phyloP scores from a whole-genome alignment of 106 monocot genomes.

The Agapanthus africanus region DNA sequence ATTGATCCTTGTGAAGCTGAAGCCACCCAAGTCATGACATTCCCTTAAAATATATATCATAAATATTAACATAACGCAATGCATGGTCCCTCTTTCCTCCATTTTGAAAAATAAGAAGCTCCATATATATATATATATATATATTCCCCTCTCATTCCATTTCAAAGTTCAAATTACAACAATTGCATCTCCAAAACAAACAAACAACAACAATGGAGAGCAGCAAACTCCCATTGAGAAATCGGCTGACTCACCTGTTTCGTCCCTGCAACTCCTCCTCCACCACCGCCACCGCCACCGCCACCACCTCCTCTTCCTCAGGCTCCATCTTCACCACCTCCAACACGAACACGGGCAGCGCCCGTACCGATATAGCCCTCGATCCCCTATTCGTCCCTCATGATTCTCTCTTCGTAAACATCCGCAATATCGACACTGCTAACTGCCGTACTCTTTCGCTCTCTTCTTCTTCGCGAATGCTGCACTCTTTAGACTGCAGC shows the following conservation, averaged over 20 bases:
- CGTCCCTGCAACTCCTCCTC: not conserved
- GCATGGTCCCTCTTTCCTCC: no score
- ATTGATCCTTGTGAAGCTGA: no score
- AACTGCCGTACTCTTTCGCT: conserved; percentile 12
- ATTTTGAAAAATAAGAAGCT: no score
- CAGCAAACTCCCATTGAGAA: not conserved
- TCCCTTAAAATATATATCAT: no score
- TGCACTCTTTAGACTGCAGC: conserved; percentile 2
- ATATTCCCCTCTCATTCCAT: no score
- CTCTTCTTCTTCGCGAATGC: not conserved
- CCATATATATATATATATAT: no score
- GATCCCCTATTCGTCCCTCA: conserved; percentile 15
- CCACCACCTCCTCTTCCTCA: conserved; percentile 2
- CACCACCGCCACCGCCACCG: conserved; percentile 1
- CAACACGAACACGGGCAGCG: not conserved
- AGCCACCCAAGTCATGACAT: no score
- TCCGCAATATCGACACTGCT: not conserved
- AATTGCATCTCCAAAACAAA: no score
- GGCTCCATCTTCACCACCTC: not conserved
- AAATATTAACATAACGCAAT: no score
- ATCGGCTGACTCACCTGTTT: not conserved
- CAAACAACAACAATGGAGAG: conserved; percentile 6
- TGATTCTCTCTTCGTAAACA: not conserved
- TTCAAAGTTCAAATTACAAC: no score
- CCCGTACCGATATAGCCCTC: not conserved